These are phyloP conservation scores for Butyriboletus loyo DNA, from an alignment of 768 basidiomycete genomes.

Conservation along the genomic window DNA sequence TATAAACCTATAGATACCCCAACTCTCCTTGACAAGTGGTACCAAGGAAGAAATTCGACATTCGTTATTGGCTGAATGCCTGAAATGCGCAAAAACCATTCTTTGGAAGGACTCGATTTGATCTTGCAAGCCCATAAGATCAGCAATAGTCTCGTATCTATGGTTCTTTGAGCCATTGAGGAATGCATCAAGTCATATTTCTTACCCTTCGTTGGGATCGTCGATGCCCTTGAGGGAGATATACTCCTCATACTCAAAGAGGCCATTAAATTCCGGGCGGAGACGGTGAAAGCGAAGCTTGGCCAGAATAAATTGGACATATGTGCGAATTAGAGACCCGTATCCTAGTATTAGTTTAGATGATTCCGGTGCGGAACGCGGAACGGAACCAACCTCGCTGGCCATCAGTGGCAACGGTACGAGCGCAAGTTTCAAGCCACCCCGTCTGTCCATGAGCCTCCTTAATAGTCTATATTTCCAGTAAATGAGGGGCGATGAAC, in stretches of 20 bases:
- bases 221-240: conserved; percentile 95
- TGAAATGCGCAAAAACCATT: conserved; percentile 94
- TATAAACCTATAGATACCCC: conserved; percentile 98
- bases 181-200: conserved; percentile 1
- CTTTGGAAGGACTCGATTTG: conserved; percentile 99
- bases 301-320: conserved; percentile 92
- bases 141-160: conserved; percentile 96
- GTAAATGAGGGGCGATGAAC: conserved; percentile 8
- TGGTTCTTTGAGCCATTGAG: conserved; percentile 7
- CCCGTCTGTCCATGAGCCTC: conserved; percentile 96
- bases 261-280: conserved; percentile 95
- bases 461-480: conserved; percentile 74
- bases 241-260: conserved; percentile 99
- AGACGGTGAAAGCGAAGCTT: conserved; percentile 95
- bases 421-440: conserved; percentile 96
- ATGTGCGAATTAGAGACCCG: conserved; percentile 87
- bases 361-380: background rate
- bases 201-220: conserved; percentile 98
- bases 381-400: conserved; percentile 54
- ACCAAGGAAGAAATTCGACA: conserved; percentile 95
- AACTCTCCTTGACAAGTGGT: conserved; percentile 97
- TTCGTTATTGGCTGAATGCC: conserved; percentile 89
- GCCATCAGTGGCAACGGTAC: conserved; percentile 80
- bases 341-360: conserved; percentile 58
- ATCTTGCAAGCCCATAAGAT: conserved; percentile 97